phyloP scores from a whole-genome alignment of 768 basidiomycete genomes.

The Mycena haematopus region DNA sequence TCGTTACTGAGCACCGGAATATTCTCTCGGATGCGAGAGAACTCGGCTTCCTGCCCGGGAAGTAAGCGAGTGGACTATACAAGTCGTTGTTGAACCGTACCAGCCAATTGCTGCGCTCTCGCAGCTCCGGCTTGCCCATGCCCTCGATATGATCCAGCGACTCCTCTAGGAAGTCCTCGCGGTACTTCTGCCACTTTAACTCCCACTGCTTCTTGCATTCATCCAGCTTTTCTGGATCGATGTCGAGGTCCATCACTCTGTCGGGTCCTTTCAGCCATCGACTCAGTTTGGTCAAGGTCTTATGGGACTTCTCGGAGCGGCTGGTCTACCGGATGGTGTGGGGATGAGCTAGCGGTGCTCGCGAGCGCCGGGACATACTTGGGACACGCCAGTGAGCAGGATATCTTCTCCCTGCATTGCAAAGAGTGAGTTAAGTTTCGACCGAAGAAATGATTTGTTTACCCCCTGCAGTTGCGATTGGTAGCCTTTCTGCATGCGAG shows the following conservation, averaged over 20 bases:
- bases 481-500: background rate
- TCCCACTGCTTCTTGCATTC: constrained; percentile 21
- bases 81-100: background rate
- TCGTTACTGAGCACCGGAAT: background rate
- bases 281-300: background rate
- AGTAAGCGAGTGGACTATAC: background rate
- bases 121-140: constrained; percentile 8
- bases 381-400: background rate
- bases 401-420: background rate
- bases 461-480: background rate
- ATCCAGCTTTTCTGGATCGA: constrained; percentile 16
- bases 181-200: constrained; percentile 23
- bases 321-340: background rate
- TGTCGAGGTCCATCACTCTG: constrained; percentile 2
- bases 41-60: constrained; percentile 4
- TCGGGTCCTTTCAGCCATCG: constrained; percentile 13
- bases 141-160: background rate
- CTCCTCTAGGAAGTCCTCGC: constrained; percentile 2
- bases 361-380: background rate
- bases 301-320: background rate
- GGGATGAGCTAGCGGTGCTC: background rate
- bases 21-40: background rate
- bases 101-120: constrained; percentile 7
- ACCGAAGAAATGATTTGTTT: background rate
- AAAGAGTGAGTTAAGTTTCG: background rate